A percentile compares a stretch with the other conserved stretches of the same genome.
These are phyloP conservation scores for Pleurotus ostreatus DNA, from an alignment of 768 basidiomycete genomes.

Conservation along the genomic window DNA sequence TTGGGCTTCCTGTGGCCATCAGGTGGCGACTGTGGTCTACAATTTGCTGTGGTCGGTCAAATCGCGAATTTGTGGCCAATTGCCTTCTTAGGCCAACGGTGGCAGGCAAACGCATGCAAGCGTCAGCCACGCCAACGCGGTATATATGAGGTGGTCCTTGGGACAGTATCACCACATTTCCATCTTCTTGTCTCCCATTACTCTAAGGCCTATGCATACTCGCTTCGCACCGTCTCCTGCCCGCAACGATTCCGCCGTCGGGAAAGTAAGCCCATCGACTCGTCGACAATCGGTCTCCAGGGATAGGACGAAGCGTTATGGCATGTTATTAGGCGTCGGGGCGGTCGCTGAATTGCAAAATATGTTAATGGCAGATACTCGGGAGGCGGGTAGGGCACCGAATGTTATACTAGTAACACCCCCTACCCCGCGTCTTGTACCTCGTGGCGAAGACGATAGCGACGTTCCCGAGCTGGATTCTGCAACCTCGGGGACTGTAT, in stretches of 20 bases:
- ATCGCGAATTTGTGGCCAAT: slow-evolving; percentile 1
- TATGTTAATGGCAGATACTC: not conserved
- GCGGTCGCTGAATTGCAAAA: not conserved
- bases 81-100: not conserved
- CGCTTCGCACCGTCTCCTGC: not conserved
- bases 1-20: not conserved
- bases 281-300: not conserved
- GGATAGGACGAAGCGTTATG: slow-evolving; percentile 5
- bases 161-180: not conserved
- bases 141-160: slow-evolving; percentile 2
- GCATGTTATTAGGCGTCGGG: not conserved
- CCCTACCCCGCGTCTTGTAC: not conserved
- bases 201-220: not conserved
- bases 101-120: slow-evolving; percentile 4
- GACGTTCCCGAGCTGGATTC: slow-evolving; percentile 27
- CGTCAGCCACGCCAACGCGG: not conserved
- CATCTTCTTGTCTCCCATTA: not conserved
- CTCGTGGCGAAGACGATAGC: not conserved
- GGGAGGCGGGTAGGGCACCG: not conserved
- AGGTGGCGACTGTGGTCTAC: not conserved
- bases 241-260: not conserved
- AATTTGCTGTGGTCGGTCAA: not conserved
- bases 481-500: slow-evolving; percentile 21
- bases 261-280: not conserved
- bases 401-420: not conserved